These are phyloP conservation scores for Hypomyces rosellus DNA, from an alignment of 2,329 filamentous ascomycete species.

Conservation along the genomic window DNA sequence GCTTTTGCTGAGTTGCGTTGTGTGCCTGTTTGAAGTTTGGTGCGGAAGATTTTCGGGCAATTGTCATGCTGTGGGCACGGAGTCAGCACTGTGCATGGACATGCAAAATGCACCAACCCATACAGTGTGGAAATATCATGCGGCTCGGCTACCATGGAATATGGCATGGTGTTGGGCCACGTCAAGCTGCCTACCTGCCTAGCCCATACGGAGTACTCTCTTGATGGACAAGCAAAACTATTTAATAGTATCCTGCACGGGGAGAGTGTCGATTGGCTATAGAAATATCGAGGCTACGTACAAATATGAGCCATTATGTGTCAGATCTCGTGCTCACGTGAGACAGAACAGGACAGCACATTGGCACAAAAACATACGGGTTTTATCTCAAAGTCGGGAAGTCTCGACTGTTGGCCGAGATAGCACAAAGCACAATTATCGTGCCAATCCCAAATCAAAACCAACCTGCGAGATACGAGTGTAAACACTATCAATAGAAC, in stretches of 20 bases:
- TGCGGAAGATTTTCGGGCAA: slow-evolving; percentile 25
- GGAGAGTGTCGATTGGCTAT: background rate
- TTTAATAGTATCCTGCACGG: background rate
- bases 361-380: no score
- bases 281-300: no score
- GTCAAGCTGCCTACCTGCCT: background rate
- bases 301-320: no score
- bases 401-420: no score
- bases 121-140: slow-evolving; percentile 2
- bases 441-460: no score
- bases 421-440: no score
- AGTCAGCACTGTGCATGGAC: slow-evolving; percentile 6
- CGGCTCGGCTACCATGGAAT: background rate
- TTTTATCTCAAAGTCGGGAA: no score
- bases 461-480: no score
- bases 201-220: background rate
- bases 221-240: background rate
- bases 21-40: background rate
- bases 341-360: no score
- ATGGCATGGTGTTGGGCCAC: background rate
- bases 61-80: slow-evolving; percentile 16
- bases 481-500: no score
- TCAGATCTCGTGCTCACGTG: no score
- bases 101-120: accelerated
- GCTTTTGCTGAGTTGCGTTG: no score